phyloP scores from a whole-genome alignment of 2,329 filamentous ascomycete species.

The Nectriaceae sp. region DNA sequence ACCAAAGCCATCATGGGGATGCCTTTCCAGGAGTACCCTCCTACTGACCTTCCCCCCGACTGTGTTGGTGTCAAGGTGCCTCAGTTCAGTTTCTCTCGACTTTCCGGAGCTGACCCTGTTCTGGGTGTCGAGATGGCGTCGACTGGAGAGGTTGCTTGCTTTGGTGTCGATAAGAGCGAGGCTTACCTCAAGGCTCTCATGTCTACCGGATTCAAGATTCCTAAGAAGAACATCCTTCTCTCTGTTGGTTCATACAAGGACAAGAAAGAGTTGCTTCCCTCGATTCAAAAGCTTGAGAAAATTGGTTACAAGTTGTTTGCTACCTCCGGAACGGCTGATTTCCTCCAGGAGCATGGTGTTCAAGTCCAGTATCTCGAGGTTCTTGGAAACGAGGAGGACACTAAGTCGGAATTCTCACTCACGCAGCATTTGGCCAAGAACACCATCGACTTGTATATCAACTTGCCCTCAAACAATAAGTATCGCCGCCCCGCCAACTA shows the following conservation, averaged over 20 bases:
- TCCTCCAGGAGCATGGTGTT: slow-evolving; percentile 88
- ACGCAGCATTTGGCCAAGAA: slow-evolving; percentile 97
- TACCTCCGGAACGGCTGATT: slow-evolving; percentile 94
- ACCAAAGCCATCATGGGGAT: slow-evolving; percentile 93
- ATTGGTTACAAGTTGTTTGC: slow-evolving; percentile 96
- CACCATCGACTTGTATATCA: slow-evolving; percentile 98
- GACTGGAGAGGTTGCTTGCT: slow-evolving; percentile 96
- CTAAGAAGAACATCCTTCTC: slow-evolving; percentile 91
- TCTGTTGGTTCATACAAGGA: slow-evolving; percentile 98
- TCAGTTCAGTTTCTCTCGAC: slow-evolving; percentile 97
- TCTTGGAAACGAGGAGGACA: slow-evolving; percentile 76
- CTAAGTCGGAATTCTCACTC: slow-evolving; percentile 94
- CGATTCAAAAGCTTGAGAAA: slow-evolving; percentile 84
- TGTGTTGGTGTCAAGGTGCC: slow-evolving; percentile 97
- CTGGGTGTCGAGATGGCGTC: slow-evolving; percentile 99
- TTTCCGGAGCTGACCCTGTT: slow-evolving; percentile 94
- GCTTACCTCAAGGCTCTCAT: slow-evolving; percentile 96
- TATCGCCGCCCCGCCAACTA: slow-evolving; percentile 97
- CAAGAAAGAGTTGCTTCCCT: slow-evolving; percentile 95
- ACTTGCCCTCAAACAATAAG: slow-evolving; percentile 96
- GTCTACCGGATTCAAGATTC: slow-evolving; percentile 94
- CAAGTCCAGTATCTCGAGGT: slow-evolving; percentile 93
- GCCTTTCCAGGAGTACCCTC: slow-evolving; percentile 80
- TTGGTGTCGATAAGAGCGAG: slow-evolving; percentile 94
- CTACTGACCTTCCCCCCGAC: slow-evolving; percentile 71